A percentile compares a stretch with the other conserved stretches of the same genome.
These are phyloP conservation scores for Amauroascus verrucosus DNA, from an alignment of 2,329 filamentous ascomycete species.

Conservation along the genomic window DNA sequence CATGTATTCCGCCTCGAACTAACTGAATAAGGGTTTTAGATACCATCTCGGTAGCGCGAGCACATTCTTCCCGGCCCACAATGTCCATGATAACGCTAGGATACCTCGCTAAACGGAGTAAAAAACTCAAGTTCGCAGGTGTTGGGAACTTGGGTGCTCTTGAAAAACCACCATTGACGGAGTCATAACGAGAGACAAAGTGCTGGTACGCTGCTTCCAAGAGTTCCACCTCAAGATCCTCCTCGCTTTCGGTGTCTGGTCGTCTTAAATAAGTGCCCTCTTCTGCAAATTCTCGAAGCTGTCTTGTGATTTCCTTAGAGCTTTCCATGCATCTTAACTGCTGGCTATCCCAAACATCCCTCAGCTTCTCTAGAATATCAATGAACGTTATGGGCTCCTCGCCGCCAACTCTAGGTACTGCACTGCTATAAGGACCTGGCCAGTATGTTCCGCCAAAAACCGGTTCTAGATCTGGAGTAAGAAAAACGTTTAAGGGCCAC, in stretches of 20 bases:
- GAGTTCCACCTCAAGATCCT: slow-evolving; percentile 76
- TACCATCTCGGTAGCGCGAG: slow-evolving; percentile 65
- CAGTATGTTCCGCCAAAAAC: slow-evolving; percentile 96
- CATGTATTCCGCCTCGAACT: slow-evolving; percentile 59
- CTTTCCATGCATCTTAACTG: slow-evolving; percentile 73
- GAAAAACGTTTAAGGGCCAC: slow-evolving; percentile 94
- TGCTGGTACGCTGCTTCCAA: slow-evolving; percentile 80
- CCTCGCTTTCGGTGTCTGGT: slow-evolving; percentile 42
- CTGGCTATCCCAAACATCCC: slow-evolving; percentile 67
- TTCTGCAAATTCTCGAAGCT: slow-evolving; percentile 76
- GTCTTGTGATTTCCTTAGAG: slow-evolving; percentile 67
- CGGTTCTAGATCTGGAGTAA: slow-evolving; percentile 84
- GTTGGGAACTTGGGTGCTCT: slow-evolving; percentile 79
- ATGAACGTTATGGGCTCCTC: slow-evolving; percentile 66
- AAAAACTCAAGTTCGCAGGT: slow-evolving; percentile 70
- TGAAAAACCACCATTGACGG: slow-evolving; percentile 68
- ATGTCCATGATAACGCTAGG: slow-evolving; percentile 67
- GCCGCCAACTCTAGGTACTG: slow-evolving; percentile 29
- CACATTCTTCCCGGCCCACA: slow-evolving; percentile 72
- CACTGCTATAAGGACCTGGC: slow-evolving; percentile 61
- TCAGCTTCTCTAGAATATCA: slow-evolving; percentile 69
- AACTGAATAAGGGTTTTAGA: slow-evolving; percentile 71
- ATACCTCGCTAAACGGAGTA: slow-evolving; percentile 64
- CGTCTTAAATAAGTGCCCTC: slow-evolving; percentile 57
- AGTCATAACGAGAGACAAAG: slow-evolving; percentile 71